These are phyloP conservation scores for Yamadazyma sp. DNA, from an alignment of 805 yeast genomes.

Conservation along the genomic window DNA sequence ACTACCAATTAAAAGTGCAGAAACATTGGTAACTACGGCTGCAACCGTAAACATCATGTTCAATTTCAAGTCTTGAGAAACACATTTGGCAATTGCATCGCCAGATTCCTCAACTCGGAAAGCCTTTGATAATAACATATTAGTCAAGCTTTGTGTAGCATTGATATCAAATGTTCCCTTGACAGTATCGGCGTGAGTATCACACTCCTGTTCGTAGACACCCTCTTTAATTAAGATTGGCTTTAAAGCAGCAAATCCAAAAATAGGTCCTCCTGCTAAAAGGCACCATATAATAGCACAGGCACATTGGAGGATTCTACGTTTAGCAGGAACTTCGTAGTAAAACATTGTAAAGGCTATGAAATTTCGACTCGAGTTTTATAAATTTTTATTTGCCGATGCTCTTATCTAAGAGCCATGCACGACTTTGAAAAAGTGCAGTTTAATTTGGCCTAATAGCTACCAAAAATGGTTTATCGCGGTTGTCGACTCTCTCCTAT, in stretches of 20 bases:
- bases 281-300: constrained; percentile 58
- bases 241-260: constrained; percentile 60
- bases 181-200: constrained; percentile 13
- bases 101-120: constrained; percentile 15
- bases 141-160: constrained; percentile 16
- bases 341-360: constrained; percentile 12
- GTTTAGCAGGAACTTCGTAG: constrained; percentile 12
- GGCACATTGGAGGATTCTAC: constrained; percentile 37
- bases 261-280: constrained; percentile 57
- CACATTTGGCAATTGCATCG: constrained; percentile 43
- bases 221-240: constrained; percentile 51
- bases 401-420: constrained; percentile 2
- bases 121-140: constrained; percentile 12
- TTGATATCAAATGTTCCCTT: constrained; percentile 8
- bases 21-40: constrained; percentile 55
- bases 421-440: too few species aligned
- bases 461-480: too few species aligned
- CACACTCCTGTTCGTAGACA: constrained; percentile 45
- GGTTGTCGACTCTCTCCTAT: too few species aligned
- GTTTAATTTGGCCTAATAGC: too few species aligned
- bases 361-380: background rate
- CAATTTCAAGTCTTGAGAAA: constrained; percentile 52
- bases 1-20: constrained; percentile 52
- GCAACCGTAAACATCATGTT: constrained; percentile 60
- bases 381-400: constrained; percentile 1